Conservation (phyloP, 805 yeast species). For the Clavispora phyllophila region DNA sequence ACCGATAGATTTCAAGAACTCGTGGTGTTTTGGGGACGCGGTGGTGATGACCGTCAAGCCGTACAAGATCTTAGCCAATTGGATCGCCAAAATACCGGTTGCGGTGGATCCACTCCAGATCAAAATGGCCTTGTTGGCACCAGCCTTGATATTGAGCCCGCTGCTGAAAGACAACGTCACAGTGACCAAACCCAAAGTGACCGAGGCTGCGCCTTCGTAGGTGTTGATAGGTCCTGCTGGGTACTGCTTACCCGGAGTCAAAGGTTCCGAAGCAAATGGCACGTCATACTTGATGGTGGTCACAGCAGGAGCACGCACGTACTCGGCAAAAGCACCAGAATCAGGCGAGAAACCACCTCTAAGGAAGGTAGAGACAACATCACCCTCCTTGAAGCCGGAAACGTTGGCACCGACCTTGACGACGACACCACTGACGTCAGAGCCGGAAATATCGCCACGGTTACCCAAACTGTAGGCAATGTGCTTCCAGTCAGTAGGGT, state of each 20-base stretch:
- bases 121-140: slow-evolving; percentile 32
- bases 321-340: slow-evolving; percentile 59
- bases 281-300: slow-evolving; percentile 27
- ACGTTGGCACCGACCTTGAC: slow-evolving; percentile 46
- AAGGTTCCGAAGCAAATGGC: slow-evolving; percentile 8
- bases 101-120: slow-evolving; percentile 71
- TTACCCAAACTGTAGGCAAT: not conserved
- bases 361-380: slow-evolving; percentile 47
- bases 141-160: slow-evolving; percentile 24
- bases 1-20: slow-evolving; percentile 40
- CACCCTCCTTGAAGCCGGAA: slow-evolving; percentile 40
- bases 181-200: slow-evolving; percentile 51
- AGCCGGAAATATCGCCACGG: slow-evolving; percentile 48
- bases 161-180: slow-evolving; percentile 36
- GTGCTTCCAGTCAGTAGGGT: slow-evolving; percentile 21
- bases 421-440: slow-evolving; percentile 58
- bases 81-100: slow-evolving; percentile 54
- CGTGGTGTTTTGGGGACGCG: slow-evolving; percentile 45
- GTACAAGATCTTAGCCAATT: slow-evolving; percentile 42
- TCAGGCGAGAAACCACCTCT: slow-evolving; percentile 49
- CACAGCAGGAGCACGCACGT: slow-evolving; percentile 36
- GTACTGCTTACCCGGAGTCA: slow-evolving; percentile 19
- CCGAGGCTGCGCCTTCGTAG: slow-evolving; percentile 61
- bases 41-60: slow-evolving; percentile 33
- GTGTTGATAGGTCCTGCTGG: slow-evolving; percentile 39